These are phyloP conservation scores for Trichoderma cornu-damae DNA, from an alignment of 2,329 filamentous ascomycete genomes.

Conservation along the genomic window DNA sequence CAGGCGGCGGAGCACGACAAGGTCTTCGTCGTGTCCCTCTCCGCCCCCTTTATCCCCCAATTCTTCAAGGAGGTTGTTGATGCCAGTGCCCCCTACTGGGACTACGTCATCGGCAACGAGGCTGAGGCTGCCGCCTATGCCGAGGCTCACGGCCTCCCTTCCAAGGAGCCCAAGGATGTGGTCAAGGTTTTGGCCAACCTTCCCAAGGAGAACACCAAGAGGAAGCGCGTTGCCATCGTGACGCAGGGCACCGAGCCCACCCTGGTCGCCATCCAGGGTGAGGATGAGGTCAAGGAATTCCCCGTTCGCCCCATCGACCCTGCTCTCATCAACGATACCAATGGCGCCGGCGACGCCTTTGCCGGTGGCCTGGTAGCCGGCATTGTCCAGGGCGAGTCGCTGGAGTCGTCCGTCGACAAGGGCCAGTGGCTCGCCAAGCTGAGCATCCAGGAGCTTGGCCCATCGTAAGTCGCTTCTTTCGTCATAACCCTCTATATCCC, in stretches of 20 bases:
- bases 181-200: slow-evolving; percentile 79
- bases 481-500: neutral
- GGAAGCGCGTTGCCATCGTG: slow-evolving; percentile 81
- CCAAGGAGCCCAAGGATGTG: slow-evolving; percentile 76
- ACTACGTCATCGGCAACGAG: slow-evolving; percentile 96
- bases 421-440: slow-evolving; percentile 94
- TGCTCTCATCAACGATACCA: slow-evolving; percentile 87
- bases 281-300: slow-evolving; percentile 67
- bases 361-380: slow-evolving; percentile 91
- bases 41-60: slow-evolving; percentile 90
- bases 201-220: slow-evolving; percentile 84
- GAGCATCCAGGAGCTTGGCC: slow-evolving; percentile 91
- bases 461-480: slow-evolving; percentile 65
- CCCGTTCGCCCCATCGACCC: slow-evolving; percentile 73
- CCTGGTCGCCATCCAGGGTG: slow-evolving; percentile 70
- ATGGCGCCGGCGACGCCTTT: slow-evolving; percentile 94
- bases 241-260: slow-evolving; percentile 94
- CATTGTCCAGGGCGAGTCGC: slow-evolving; percentile 74
- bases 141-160: slow-evolving; percentile 69
- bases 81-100: slow-evolving; percentile 81
- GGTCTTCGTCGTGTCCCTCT: slow-evolving; percentile 84
- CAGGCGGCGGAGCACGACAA: slow-evolving; percentile 89
- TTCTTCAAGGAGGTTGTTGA: slow-evolving; percentile 98
- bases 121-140: slow-evolving; percentile 86
- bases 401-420: slow-evolving; percentile 78